phyloP scores from a whole-genome alignment of 1,284 basidiomycete species.

The Rhodotorula sp. region DNA sequence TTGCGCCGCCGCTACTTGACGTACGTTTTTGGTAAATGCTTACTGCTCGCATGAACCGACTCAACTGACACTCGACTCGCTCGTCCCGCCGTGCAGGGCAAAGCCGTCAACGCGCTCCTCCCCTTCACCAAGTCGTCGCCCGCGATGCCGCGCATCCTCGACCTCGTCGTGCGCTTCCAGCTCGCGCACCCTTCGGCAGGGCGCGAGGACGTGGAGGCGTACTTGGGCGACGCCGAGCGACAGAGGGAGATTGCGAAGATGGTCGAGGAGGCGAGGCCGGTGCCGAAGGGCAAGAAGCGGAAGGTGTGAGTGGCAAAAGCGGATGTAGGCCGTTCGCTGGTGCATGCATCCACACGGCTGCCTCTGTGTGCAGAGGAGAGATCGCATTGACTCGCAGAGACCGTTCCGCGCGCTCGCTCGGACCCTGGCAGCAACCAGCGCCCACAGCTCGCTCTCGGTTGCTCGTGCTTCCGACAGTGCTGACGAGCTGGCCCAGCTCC shows the following conservation, averaged over 20 bases:
- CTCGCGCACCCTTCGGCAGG: slow-evolving; percentile 68
- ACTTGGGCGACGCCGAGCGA: slow-evolving; percentile 57
- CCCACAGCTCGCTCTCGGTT: too few species aligned
- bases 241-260: neutral
- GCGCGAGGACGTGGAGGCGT: slow-evolving; percentile 66
- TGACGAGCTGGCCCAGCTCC: too few species aligned
- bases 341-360: neutral
- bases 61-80: neutral
- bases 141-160: slow-evolving; percentile 68
- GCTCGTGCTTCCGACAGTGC: too few species aligned
- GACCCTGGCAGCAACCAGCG: too few species aligned
- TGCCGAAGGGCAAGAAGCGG: slow-evolving; percentile 10
- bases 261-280: slow-evolving; percentile 13
- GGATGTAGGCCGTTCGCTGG: too few species aligned
- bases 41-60: neutral
- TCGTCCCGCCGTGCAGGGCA: slow-evolving; percentile 61
- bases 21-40: slow-evolving; percentile 57
- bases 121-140: slow-evolving; percentile 58
- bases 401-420: too few species aligned
- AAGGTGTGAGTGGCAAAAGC: neutral
- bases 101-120: slow-evolving; percentile 63
- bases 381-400: too few species aligned
- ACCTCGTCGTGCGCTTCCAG: slow-evolving; percentile 75
- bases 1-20: slow-evolving; percentile 73
- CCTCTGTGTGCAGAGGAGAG: neutral